These are phyloP conservation scores for Groenewaldozyma auringiensis DNA, from an alignment of 1,139 yeast species.

Conservation along the genomic window DNA sequence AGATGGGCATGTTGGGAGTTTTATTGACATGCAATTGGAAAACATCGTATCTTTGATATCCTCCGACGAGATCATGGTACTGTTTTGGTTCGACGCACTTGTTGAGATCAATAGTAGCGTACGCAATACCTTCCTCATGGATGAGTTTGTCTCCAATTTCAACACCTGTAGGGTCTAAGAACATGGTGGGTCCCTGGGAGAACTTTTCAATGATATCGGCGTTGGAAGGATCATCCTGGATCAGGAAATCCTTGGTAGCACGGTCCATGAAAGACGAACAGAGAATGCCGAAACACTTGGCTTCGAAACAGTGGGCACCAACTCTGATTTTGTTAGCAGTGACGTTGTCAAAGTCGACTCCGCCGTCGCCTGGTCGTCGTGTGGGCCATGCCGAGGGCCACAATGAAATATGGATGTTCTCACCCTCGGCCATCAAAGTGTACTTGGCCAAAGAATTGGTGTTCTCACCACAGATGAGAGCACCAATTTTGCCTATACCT, in stretches of 20 bases:
- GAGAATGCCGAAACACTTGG: conserved; percentile 18
- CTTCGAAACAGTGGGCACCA: conserved; percentile 19
- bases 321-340: conserved; percentile 18
- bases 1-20: background rate
- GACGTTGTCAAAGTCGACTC: conserved; percentile 15
- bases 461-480: conserved; percentile 20
- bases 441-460: conserved; percentile 18
- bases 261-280: conserved; percentile 17
- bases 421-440: conserved; percentile 19
- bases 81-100: conserved; percentile 19
- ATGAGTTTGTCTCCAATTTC: conserved; percentile 17
- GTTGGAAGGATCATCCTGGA: conserved; percentile 19
- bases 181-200: conserved; percentile 18
- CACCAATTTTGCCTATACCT: conserved; percentile 17
- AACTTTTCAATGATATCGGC: conserved; percentile 11
- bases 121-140: conserved; percentile 19
- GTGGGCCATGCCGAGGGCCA: conserved; percentile 21
- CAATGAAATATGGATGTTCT: conserved; percentile 17
- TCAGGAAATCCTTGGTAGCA: conserved; percentile 13
- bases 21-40: conserved; percentile 14
- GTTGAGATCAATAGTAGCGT: conserved; percentile 19
- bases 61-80: conserved; percentile 21
- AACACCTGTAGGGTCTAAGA: conserved; percentile 16
- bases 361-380: conserved; percentile 13
- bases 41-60: conserved; percentile 19